Conservation (phyloP, 257 asterid genomes). For the Rehmannia glutinosa region DNA sequence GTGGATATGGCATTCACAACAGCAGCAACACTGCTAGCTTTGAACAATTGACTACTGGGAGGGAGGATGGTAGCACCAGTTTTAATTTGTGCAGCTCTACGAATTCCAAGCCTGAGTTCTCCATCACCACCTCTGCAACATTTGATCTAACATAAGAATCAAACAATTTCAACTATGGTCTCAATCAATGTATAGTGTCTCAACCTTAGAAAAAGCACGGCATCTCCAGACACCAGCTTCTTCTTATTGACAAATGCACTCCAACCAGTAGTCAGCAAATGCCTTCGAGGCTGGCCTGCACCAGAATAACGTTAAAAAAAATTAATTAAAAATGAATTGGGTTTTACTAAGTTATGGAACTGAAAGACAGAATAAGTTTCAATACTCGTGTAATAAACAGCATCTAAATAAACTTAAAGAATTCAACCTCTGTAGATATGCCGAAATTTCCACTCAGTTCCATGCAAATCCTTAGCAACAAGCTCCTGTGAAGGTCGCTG, state of each 20-base stretch:
- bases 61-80: constrained; percentile 41
- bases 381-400: not conserved
- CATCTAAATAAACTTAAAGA: not conserved
- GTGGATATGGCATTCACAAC: constrained; percentile 62
- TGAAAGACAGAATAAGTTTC: not conserved
- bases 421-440: constrained; percentile 86
- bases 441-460: constrained; percentile 87
- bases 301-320: not conserved
- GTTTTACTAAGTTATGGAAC: not conserved
- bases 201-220: constrained; percentile 91
- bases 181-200: not conserved
- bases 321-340: not conserved
- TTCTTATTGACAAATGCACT: constrained; percentile 95
- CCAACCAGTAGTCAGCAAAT: constrained; percentile 98
- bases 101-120: constrained; percentile 91
- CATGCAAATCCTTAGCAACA: constrained; percentile 91
- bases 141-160: not conserved
- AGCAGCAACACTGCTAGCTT: constrained; percentile 54
- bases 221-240: constrained; percentile 93
- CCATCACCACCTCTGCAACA: constrained; percentile 90
- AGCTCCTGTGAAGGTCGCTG: constrained; percentile 98
- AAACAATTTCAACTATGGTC: not conserved
- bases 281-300: constrained; percentile 99
- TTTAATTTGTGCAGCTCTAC: constrained; percentile 84
- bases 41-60: constrained; percentile 38